Evolutionary conservation across 78 protist genomes (phyloP).

Genomic region (Protostelium mycophagum): DNA sequence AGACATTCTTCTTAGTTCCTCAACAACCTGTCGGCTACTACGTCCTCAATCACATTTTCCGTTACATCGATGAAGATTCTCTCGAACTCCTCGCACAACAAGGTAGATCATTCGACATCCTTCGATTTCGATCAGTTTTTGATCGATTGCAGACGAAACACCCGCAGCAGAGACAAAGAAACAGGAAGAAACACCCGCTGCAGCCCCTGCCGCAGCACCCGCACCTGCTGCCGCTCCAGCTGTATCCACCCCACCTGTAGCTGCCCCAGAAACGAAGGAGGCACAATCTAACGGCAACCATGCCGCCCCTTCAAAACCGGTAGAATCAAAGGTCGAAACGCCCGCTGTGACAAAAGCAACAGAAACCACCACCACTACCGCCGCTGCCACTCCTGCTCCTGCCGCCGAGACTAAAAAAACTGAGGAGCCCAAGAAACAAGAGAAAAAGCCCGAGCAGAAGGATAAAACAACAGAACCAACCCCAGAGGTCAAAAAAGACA

Average conservation of each 20-base stretch:
- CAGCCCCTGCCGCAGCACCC: background rate
- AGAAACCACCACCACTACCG: background rate
- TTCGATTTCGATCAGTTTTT: background rate
- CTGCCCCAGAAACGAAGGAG: background rate
- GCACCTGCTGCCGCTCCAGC: background rate
- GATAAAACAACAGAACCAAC: background rate
- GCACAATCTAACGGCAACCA: background rate
- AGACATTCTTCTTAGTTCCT: background rate
- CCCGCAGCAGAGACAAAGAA: too few relatives aligned
- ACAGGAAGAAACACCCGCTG: too few relatives aligned
- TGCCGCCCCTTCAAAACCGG: background rate
- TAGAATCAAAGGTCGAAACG: background rate
- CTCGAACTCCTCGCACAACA: background rate
- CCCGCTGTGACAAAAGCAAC: background rate
- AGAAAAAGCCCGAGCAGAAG: background rate
- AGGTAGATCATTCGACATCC: background rate
- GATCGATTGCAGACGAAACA: background rate
- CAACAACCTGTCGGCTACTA: background rate
- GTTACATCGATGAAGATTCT: background rate
- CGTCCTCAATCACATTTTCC: background rate
- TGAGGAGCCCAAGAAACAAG: background rate
- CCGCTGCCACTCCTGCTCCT: background rate
- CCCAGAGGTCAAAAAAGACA: background rate
- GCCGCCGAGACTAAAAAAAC: conserved; percentile 3
- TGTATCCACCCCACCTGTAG: background rate